phyloP scores from a whole-genome alignment of 805 yeast genomes.

The Myxozyma neglecta region DNA sequence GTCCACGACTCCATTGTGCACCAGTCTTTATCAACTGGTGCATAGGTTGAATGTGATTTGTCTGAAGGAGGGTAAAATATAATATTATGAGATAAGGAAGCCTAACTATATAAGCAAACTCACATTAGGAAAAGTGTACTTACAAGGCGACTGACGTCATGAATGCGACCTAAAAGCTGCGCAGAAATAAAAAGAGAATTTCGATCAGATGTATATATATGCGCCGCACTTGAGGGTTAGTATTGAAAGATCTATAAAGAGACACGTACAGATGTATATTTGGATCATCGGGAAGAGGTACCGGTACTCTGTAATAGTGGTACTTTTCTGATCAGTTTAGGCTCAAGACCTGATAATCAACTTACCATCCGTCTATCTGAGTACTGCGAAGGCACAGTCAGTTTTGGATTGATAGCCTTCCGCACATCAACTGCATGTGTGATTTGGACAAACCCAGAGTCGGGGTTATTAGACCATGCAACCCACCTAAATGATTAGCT shows the following conservation, averaged over 20 bases:
- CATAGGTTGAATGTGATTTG: not conserved
- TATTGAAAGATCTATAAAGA: not conserved
- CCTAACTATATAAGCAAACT: not conserved
- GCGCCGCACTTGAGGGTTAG: conserved; percentile 1
- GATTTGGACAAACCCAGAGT: conserved; percentile 1
- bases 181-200: conserved; percentile 14
- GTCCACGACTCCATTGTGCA: conserved; percentile 12
- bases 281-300: conserved; percentile 9
- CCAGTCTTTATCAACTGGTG: conserved; percentile 10
- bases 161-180: not conserved
- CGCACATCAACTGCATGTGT: conserved; percentile 23
- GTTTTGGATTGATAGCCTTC: not conserved
- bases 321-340: not conserved
- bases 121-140: not conserved
- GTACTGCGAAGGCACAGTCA: not conserved
- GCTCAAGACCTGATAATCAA: not conserved
- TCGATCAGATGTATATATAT: conserved; percentile 18
- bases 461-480: conserved; percentile 8
- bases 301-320: conserved; percentile 3
- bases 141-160: conserved; percentile 7
- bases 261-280: conserved; percentile 18
- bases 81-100: conserved; percentile 17
- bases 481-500: not conserved
- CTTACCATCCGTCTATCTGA: conserved; percentile 6
- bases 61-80: conserved; percentile 16